phyloP scores from a whole-genome alignment of 306 rosid species.

The Vigna nakashimae region DNA sequence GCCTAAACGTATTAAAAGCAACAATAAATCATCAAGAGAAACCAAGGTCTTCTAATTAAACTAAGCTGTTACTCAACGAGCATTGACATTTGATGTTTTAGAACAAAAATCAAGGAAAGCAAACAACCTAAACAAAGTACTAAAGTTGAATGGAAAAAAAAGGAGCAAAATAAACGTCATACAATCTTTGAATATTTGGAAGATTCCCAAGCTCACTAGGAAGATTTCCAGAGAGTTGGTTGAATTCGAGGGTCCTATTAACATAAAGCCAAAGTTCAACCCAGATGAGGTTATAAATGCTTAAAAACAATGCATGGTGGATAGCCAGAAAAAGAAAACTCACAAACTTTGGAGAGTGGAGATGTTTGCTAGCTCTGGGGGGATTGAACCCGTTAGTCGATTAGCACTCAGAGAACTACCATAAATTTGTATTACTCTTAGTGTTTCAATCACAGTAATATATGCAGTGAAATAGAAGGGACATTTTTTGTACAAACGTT shows the following conservation, averaged over 20 bases:
- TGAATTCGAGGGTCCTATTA: constrained; percentile 10
- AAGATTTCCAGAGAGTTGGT: constrained; percentile 66
- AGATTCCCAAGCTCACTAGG: constrained; percentile 73
- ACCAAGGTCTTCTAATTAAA: too few species aligned
- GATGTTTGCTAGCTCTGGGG: constrained; percentile 70
- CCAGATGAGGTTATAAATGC: constrained; percentile 35
- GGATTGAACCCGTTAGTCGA: constrained; percentile 69
- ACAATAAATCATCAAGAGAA: background rate
- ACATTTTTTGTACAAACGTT: too few species aligned
- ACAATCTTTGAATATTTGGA: constrained; percentile 59
- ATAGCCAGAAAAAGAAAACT: constrained; percentile 43
- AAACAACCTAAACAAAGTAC: constrained; percentile 20
- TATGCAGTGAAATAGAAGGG: too few species aligned
- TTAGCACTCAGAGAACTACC: constrained; percentile 35
- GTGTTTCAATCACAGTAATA: too few species aligned
- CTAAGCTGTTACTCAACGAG: too few species aligned
- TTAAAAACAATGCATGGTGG: background rate
- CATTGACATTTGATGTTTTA: too few species aligned
- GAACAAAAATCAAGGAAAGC: background rate
- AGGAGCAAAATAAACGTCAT: background rate
- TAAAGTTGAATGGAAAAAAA: background rate
- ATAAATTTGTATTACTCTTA: too few species aligned
- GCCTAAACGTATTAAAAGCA: constrained; percentile 43
- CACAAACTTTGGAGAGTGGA: constrained; percentile 70
- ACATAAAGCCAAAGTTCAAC: background rate